phyloP scores from a whole-genome alignment of 495 filamentous ascomycete genomes.

The Hyaloscypha bicolor region DNA sequence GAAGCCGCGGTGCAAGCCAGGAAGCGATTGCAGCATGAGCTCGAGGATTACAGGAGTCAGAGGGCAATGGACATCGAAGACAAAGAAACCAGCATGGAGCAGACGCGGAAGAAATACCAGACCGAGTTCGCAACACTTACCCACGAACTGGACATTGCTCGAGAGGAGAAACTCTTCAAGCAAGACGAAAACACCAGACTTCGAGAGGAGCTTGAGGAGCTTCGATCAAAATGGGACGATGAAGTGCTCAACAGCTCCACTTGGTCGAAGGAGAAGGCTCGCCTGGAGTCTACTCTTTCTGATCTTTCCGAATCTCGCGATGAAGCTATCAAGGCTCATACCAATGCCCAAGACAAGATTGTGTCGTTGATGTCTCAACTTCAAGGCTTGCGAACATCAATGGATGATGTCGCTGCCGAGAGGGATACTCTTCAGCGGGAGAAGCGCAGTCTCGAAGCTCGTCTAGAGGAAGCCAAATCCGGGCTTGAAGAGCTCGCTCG shows the following conservation, averaged over 20 bases:
- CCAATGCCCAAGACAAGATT: conserved; percentile 90
- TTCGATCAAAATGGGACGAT: conserved; percentile 97
- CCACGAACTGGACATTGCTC: conserved; percentile 89
- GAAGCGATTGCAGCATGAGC: conserved; percentile 94
- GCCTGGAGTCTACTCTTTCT: conserved; percentile 86
- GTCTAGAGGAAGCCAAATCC: conserved; percentile 85
- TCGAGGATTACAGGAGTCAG: conserved; percentile 95
- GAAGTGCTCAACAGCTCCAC: conserved; percentile 97
- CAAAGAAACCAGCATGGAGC: conserved; percentile 94
- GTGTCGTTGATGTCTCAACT: conserved; percentile 92
- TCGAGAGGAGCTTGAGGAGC: conserved; percentile 91
- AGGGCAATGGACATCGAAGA: conserved; percentile 96
- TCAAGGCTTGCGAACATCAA: conserved; percentile 74
- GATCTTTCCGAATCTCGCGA: conserved; percentile 89
- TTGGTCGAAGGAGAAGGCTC: conserved; percentile 97
- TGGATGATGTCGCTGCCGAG: conserved; percentile 86
- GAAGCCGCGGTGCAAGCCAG: conserved; percentile 85
- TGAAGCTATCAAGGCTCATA: conserved; percentile 90
- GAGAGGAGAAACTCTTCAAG: conserved; percentile 74
- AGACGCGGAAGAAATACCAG: conserved; percentile 97
- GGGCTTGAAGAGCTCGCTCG: conserved; percentile 89
- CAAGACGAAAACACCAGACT: conserved; percentile 70
- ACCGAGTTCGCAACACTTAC: conserved; percentile 85
- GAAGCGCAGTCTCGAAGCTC: conserved; percentile 84
- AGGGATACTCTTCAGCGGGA: conserved; percentile 84